Conservation (phyloP, 345 rosid genomes). For the Combretum micranthum region DNA sequence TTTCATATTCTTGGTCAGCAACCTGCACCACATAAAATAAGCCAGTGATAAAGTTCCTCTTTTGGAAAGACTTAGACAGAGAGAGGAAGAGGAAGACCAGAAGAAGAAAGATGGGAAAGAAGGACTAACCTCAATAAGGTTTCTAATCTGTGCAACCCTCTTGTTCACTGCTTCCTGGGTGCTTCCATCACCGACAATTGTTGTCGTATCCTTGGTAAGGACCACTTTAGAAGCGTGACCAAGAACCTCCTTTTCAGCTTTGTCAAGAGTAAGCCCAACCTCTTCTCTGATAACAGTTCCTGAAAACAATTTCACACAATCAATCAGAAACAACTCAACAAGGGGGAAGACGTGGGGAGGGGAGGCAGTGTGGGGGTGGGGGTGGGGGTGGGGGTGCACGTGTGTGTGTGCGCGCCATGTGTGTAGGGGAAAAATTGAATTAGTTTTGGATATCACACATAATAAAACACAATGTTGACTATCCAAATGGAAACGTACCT, state of each 20-base stretch:
- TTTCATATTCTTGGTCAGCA: conserved; percentile 94
- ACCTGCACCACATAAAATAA: conserved; percentile 28
- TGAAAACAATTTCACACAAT: conserved; percentile 11
- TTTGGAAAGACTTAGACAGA: not conserved
- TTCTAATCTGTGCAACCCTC: conserved; percentile 86
- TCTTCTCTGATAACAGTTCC: conserved; percentile 93
- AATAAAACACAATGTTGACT: not conserved
- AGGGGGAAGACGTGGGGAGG: not conserved
- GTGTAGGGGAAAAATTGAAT: not conserved
- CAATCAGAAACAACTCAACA: not conserved
- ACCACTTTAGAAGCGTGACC: conserved; percentile 91
- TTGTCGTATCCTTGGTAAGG: conserved; percentile 85
- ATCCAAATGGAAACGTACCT: conserved; percentile 27
- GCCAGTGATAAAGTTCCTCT: not conserved
- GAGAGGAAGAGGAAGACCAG: not conserved
- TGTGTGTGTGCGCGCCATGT: no score
- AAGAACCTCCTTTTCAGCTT: conserved; percentile 84
- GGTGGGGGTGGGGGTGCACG: no score
- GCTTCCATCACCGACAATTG: conserved; percentile 97
- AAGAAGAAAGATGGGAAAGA: not conserved
- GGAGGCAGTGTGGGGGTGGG: no score
- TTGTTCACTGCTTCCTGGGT: conserved; percentile 89
- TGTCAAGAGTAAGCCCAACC: conserved; percentile 92
- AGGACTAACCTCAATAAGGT: conserved; percentile 65
- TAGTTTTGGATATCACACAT: not conserved